These are phyloP conservation scores for Gossypium raimondii DNA, from an alignment of 345 rosid species.

Conservation along the genomic window DNA sequence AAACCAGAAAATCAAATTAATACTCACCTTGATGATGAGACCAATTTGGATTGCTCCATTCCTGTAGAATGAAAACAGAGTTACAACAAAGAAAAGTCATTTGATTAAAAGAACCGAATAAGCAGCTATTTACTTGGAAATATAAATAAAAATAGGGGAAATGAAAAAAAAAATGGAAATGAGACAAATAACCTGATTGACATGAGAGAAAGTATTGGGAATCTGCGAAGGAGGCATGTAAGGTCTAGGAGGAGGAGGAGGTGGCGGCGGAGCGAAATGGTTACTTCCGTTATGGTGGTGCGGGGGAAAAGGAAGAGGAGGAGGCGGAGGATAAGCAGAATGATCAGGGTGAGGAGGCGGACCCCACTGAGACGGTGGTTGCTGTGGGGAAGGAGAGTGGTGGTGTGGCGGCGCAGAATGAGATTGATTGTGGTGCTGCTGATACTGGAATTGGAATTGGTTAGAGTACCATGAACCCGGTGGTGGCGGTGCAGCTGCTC, in stretches of 20 bases:
- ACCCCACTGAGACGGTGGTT: slow-evolving; percentile 52
- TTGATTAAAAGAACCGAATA: neutral
- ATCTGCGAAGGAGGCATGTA: slow-evolving; percentile 34
- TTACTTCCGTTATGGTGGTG: slow-evolving; percentile 28
- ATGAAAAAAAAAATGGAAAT: neutral
- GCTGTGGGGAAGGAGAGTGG: slow-evolving; percentile 32
- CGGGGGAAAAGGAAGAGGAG: slow-evolving; percentile 31
- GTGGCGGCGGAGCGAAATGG: slow-evolving; percentile 40
- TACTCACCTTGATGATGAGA: slow-evolving; percentile 58
- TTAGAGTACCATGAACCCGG: slow-evolving; percentile 16
- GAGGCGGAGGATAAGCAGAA: slow-evolving; percentile 34
- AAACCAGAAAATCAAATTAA: slow-evolving; percentile 35
- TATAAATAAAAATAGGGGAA: neutral
- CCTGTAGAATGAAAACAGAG: slow-evolving; percentile 37
- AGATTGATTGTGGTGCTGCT: slow-evolving; percentile 22
- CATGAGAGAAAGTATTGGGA: slow-evolving; percentile 37
- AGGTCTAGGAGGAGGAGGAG: slow-evolving; percentile 40
- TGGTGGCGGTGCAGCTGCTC: neutral
- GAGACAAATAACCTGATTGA: slow-evolving; percentile 27
- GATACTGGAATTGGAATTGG: slow-evolving; percentile 61
- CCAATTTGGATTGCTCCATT: slow-evolving; percentile 67
- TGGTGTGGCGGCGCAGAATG: slow-evolving; percentile 27
- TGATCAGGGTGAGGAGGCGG: slow-evolving; percentile 35
- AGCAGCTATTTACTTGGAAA: neutral
- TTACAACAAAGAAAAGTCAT: neutral